Evolutionary conservation across 2,329 filamentous ascomycete genomes (phyloP), one percentile per base, ranked within the genome.

Genomic region (Fusarium tanahbumbuense): DNA sequence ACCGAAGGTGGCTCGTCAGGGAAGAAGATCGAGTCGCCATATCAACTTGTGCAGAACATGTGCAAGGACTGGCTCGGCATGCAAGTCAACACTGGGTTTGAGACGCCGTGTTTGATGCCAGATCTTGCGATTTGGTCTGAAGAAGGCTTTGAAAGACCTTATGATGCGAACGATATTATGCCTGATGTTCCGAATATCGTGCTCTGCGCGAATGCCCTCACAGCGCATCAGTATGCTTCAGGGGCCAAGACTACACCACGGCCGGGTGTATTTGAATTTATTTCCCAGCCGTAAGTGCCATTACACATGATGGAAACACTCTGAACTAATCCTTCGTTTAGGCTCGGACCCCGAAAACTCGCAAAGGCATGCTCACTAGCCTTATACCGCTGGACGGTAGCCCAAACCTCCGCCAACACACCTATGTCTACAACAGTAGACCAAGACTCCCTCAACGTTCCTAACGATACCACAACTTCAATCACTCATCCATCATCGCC

Each of bases 311-410:
- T 11, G 20, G 2, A 8, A 7, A 28, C 6, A 3, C 18, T 16
- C 11, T 44, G 8, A 6, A 18, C 34, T 60, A 18, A 63, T 49
- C 49, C 4, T 50, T 40, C 2, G 5, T 5, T 5, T 22, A 81
- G 79, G 3, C 72, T 79, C 7, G 79, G 80, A 3, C 80, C 81
- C 15, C 76, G 80, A 6, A 82, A 82, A 42, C 66, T 82, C 0
- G 78, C 79, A 16, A 78, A 78, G 22, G 72, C 77, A 4, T 70
- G 81, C 22, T 61, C 74, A 5, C 61, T 76, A 0, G 76, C 70
- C 11, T 70, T 76, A 10, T 69, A 64, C 11, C 69, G 76, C 10
- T 79, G 77, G 77, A 76, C 68, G 23, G 62, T 65, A 22, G 42
- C 63, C 5, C 50, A 65, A 34, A 59, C 60, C 18, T 61, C 64